Conservation (phyloP, 768 basidiomycete species). For the Peribolospora baueri region DNA sequence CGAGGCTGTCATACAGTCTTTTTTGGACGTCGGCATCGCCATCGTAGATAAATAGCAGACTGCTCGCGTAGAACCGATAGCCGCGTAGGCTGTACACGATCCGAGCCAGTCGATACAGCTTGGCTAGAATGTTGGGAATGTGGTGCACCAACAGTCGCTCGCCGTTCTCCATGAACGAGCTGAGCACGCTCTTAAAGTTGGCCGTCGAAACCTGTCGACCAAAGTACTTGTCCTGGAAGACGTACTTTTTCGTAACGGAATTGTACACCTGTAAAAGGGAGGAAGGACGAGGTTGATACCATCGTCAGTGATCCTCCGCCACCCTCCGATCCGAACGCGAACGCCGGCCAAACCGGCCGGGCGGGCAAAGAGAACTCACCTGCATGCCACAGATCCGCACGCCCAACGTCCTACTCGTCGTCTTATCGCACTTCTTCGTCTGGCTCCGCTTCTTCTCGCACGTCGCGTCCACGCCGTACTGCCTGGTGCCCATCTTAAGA, state of each 20-base stretch:
- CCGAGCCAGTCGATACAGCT: slow-evolving; percentile 75
- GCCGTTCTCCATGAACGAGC: slow-evolving; percentile 65
- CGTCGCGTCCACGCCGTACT: slow-evolving; percentile 90
- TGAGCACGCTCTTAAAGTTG: slow-evolving; percentile 59
- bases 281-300: too few relatives aligned
- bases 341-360: background rate
- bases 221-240: slow-evolving; percentile 85
- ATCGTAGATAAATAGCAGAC: slow-evolving; percentile 87
- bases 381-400: slow-evolving; percentile 97
- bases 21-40: slow-evolving; percentile 70
- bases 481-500: slow-evolving; percentile 97
- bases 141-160: slow-evolving; percentile 63
- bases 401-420: slow-evolving; percentile 72
- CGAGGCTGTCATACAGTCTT: background rate
- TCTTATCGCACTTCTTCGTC: slow-evolving; percentile 89
- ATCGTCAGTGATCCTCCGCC: background rate
- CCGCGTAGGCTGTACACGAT: slow-evolving; percentile 73
- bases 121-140: slow-evolving; percentile 70
- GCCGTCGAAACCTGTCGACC: slow-evolving; percentile 70
- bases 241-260: slow-evolving; percentile 51
- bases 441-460: slow-evolving; percentile 89
- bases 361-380: slow-evolving; percentile 29
- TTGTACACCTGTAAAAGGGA: slow-evolving; percentile 95
- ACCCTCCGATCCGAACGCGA: background rate
- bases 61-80: slow-evolving; percentile 97